Evolutionary conservation across 2,329 filamentous ascomycete species (phyloP).

Genomic region (Septoria linicola): DNA sequence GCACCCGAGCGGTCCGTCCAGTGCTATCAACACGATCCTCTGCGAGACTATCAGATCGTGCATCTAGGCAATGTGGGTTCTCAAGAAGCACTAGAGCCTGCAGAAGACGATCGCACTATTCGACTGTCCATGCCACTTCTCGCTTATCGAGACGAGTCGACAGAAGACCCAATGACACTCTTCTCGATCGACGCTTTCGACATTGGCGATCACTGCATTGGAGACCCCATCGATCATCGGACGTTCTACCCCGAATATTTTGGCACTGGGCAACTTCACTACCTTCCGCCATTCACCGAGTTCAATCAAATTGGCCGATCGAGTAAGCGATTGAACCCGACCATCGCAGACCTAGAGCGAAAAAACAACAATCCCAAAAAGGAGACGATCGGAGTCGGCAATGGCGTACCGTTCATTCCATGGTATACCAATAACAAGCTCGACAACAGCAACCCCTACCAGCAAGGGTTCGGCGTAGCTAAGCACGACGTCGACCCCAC

Average conservation of each 20-base stretch:
- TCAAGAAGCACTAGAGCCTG: no score
- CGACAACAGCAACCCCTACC: neutral
- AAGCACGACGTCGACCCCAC: neutral
- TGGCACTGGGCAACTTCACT: neutral
- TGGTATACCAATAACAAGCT: slow-evolving; percentile 7
- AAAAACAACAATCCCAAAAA: neutral
- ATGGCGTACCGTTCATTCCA: slow-evolving; percentile 13
- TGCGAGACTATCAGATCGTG: no score
- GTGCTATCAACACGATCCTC: no score
- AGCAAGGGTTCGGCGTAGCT: neutral
- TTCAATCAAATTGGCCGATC: no score
- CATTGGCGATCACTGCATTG: slow-evolving; percentile 4
- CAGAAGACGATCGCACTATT: no score
- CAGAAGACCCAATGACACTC: no score
- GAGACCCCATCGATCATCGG: neutral
- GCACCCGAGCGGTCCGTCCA: no score
- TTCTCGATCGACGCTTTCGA: no score
- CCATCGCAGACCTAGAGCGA: neutral
- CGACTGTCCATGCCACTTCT: no score
- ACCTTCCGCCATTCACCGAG: neutral
- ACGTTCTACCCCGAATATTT: neutral
- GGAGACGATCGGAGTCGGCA: neutral
- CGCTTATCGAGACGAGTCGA: no score
- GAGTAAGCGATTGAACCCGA: no score
- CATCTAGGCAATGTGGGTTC: no score